Evolutionary conservation across 305 asterid genomes (phyloP), one percentile per base, ranked within the genome.

Genomic region (Andrographis paniculata): DNA sequence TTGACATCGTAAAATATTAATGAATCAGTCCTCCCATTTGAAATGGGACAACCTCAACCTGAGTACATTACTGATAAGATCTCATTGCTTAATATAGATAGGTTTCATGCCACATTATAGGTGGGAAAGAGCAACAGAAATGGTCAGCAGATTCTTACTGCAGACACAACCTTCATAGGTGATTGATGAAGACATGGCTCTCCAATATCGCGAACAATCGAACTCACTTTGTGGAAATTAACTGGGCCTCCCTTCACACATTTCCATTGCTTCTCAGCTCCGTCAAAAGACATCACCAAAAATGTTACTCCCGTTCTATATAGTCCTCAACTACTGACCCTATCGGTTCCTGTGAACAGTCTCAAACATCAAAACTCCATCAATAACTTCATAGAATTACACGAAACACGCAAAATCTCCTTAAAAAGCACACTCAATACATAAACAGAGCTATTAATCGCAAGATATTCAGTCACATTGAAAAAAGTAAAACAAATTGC

Each of bases 161-260:
- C 61, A 58, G 64, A 60, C 54, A 72, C 79, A 75, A 89, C 95
- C 91, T 89, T 85, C 71, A 85, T 67, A 18, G 94, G 85, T 45
- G 94, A 73, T 40, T 80, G 98, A 66, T 78, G 80, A 67, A 89
- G 86, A 66, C 98, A 89, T 48, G 96, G 96, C 61, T 89, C 96
- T 68, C 98, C 92, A 68, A 89, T 80, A 63, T 89, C 96, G 50
- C 95, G 88, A 61, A 82, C 91, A 58, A 89, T 76, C 24, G 96
- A 77, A 70, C 92, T 73, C 70, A 89, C 86, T 62, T 65, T 80
- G 56, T 80, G 95, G 49, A 89, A 66, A 76, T 72, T 78, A 68
- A 82, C 78, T 14, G 87, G 30, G 55, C 84, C 78, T 43, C 79
- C 82, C 51, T 70, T 82, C 53, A 75, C 96, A 56, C 98, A 89